Evolutionary conservation across 805 yeast genomes (phyloP).

Genomic region (Wickerhamomyces ciferrii): DNA sequence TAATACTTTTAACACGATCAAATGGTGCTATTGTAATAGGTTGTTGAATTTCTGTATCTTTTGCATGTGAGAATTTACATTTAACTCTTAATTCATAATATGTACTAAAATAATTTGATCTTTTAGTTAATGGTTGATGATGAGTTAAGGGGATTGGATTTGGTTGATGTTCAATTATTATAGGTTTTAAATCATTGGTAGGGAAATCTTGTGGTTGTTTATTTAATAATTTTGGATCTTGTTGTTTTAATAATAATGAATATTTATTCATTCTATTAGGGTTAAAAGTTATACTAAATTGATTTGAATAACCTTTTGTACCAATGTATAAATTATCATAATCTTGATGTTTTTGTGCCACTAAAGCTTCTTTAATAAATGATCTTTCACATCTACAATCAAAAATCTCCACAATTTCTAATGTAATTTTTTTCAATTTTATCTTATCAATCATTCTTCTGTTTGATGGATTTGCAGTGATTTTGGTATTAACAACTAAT

Average conservation of each 20-base stretch:
- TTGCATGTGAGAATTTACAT: conserved; percentile 42
- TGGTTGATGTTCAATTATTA: conserved; percentile 16
- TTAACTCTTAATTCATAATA: conserved; percentile 47
- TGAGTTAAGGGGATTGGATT: conserved; percentile 28
- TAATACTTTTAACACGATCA: conserved; percentile 40
- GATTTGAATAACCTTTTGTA: conserved; percentile 18
- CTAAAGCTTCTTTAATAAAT: conserved; percentile 38
- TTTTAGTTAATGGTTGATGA: conserved; percentile 45
- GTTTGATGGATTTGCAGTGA: conserved; percentile 26
- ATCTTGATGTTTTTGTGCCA: conserved; percentile 16
- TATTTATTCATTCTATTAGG: conserved; percentile 20
- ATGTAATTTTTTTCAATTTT: conserved; percentile 39
- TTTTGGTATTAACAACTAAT: conserved; percentile 31
- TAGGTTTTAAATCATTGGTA: conserved; percentile 24
- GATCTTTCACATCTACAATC: conserved; percentile 34
- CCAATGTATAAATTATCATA: conserved; percentile 1
- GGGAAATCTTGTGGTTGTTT: conserved; percentile 9
- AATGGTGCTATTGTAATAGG: conserved; percentile 54
- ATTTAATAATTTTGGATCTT: conserved; percentile 23
- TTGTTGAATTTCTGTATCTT: conserved; percentile 41
- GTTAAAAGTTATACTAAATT: conserved; percentile 20
- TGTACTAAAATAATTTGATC: conserved; percentile 45
- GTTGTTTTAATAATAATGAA: conserved; percentile 26
- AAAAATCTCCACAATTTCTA: conserved; percentile 48
- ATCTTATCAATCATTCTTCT: conserved; percentile 14